Conservation (phyloP, 2,329 filamentous ascomycete genomes). For the Colletotrichum cordylinicola region DNA sequence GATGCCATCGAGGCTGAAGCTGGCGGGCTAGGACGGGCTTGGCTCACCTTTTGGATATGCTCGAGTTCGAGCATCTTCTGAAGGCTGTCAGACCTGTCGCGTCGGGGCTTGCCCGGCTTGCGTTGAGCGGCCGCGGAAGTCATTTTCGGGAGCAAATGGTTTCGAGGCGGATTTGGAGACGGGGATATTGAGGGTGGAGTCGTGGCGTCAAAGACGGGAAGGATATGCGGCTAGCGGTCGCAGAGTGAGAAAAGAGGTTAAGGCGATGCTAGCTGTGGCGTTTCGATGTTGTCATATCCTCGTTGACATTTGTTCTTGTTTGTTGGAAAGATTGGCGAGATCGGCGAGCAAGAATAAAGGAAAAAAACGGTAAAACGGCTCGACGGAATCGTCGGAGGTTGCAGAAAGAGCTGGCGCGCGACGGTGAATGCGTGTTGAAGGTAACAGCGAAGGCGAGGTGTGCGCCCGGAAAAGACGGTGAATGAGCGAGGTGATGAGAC, state of each 20-base stretch:
- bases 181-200: not conserved
- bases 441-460: not conserved
- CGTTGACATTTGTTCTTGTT: not conserved
- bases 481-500: not conserved
- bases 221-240: not conserved
- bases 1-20: not conserved
- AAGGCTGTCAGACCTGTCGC: conserved; percentile 42
- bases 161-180: not conserved
- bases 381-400: not conserved
- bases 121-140: not conserved
- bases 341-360: not conserved
- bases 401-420: not conserved
- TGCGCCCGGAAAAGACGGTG: conserved; percentile 4
- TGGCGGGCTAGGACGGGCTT: conserved; percentile 1
- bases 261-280: conserved; percentile 1
- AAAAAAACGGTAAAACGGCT: not conserved
- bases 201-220: conserved; percentile 4
- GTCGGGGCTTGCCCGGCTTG: not conserved
- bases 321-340: not conserved
- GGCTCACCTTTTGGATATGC: conserved; percentile 60
- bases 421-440: not conserved
- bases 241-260: not conserved
- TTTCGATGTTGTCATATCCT: not conserved
- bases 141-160: not conserved
- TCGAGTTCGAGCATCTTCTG: conserved; percentile 66